These are phyloP conservation scores for Cercospora janseana DNA, from an alignment of 2,329 filamentous ascomycete species.

Conservation along the genomic window DNA sequence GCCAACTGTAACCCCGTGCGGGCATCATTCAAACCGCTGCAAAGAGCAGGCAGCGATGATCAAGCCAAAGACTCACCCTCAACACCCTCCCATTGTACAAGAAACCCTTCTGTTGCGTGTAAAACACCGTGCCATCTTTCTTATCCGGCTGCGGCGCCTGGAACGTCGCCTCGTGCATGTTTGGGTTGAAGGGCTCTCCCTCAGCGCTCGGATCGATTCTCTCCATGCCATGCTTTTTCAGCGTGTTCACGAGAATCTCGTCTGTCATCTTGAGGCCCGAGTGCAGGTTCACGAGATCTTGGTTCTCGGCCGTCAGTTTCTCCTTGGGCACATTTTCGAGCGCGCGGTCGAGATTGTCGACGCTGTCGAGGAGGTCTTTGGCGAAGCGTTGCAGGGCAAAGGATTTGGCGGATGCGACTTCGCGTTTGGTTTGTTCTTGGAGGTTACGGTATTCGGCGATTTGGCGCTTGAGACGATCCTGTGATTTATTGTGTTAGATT, in stretches of 20 bases:
- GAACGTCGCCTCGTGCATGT: conserved; percentile 94
- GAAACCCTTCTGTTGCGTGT: conserved; percentile 94
- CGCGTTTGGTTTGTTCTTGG: conserved; percentile 88
- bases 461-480: conserved; percentile 94
- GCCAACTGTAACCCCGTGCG: too few species aligned
- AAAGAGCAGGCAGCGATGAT: neutral
- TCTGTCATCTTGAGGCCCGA: conserved; percentile 96
- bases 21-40: conserved; percentile 31
- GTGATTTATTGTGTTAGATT: conserved; percentile 10
- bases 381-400: conserved; percentile 95
- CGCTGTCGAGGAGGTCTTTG: conserved; percentile 87
- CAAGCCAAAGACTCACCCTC: conserved; percentile 49
- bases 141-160: conserved; percentile 84
- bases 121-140: conserved; percentile 86
- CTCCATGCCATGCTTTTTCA: conserved; percentile 92
- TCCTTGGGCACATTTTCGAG: conserved; percentile 73
- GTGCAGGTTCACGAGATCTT: conserved; percentile 77
- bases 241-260: conserved; percentile 76
- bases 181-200: conserved; percentile 89
- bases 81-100: conserved; percentile 85
- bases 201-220: conserved; percentile 71
- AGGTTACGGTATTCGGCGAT: conserved; percentile 98
- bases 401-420: conserved; percentile 80
- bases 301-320: conserved; percentile 63
- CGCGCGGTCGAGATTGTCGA: conserved; percentile 96